These are phyloP conservation scores for Syzygium malaccense DNA, from an alignment of 441 rosid genomes.

Conservation along the genomic window DNA sequence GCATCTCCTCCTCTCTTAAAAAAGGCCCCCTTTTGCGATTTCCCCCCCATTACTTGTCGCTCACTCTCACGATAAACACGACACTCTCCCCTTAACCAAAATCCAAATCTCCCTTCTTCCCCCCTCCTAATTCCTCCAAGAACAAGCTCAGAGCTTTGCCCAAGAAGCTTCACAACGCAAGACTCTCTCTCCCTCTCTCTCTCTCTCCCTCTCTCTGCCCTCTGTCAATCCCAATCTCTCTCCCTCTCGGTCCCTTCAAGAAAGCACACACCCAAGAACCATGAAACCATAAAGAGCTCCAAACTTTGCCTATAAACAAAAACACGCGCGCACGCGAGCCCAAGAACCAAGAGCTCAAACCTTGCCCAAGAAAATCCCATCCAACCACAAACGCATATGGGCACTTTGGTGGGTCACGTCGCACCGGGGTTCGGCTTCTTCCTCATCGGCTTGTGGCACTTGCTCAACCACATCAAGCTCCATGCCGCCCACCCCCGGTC, in stretches of 20 bases:
- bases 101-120: not conserved
- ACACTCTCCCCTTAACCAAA: not conserved
- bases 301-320: not conserved
- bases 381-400: conserved; percentile 29
- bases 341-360: not conserved
- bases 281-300: not conserved
- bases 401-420: conserved; percentile 74
- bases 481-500: conserved; percentile 42
- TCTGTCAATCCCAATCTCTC: not conserved
- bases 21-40: not conserved
- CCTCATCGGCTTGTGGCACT: conserved; percentile 73
- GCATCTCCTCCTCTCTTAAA: not conserved
- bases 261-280: not conserved
- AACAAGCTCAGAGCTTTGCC: not conserved
- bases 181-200: not conserved
- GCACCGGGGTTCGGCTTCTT: conserved; percentile 71
- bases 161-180: not conserved
- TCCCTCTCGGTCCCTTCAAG: not conserved
- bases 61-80: not conserved
- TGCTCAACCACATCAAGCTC: conserved; percentile 63
- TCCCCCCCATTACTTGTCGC: not conserved
- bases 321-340: not conserved
- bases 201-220: not conserved
- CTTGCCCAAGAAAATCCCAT: not conserved
- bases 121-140: not conserved